A percentile compares a stretch with the other conserved stretches of the same genome.
phyloP scores from a whole-genome alignment of 2,329 filamentous ascomycete species.

The Aspergillus ibericus region DNA sequence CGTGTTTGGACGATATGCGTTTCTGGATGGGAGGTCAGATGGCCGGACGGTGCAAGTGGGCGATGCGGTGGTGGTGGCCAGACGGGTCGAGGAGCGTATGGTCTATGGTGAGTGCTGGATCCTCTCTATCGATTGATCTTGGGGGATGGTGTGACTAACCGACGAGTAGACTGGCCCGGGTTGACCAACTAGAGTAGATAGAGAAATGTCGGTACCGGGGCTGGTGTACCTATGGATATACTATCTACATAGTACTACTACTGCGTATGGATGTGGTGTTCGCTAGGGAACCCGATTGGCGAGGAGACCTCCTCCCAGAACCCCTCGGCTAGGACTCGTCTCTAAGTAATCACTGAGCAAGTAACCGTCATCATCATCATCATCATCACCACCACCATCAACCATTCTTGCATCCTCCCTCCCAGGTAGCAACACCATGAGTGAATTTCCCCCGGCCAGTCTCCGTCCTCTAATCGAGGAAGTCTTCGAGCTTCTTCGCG shows the following conservation, averaged over 20 bases:
- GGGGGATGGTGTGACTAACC: background rate
- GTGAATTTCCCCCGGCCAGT: slow-evolving; percentile 33
- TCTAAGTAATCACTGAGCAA: too few species aligned
- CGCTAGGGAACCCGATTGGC: background rate
- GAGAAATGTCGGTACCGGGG: too few species aligned
- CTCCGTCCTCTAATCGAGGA: slow-evolving; percentile 49
- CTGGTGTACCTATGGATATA: too few species aligned
- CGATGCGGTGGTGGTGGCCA: slow-evolving; percentile 56
- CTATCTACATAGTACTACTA: background rate
- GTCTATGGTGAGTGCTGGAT: slow-evolving; percentile 51
- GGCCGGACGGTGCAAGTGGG: slow-evolving; percentile 53
- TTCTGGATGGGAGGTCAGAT: slow-evolving; percentile 48
- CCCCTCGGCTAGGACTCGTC: too few species aligned
- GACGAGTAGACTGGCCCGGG: slow-evolving; percentile 16
- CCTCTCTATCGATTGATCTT: background rate
- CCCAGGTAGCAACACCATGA: slow-evolving; percentile 14
- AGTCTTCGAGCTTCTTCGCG: slow-evolving; percentile 55
- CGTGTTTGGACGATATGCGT: slow-evolving; percentile 72
- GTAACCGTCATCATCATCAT: background rate
- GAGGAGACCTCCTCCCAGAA: background rate
- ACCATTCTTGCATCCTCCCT: background rate
- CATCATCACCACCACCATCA: background rate
- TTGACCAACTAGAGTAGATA: slow-evolving; percentile 25
- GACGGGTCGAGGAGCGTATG: slow-evolving; percentile 53
- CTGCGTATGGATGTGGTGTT: background rate